Percentiles rank a stretch among this genome's conserved stretches.
Conservation (phyloP, 768 basidiomycete species). For the Psilocybe subaeruginosa region DNA sequence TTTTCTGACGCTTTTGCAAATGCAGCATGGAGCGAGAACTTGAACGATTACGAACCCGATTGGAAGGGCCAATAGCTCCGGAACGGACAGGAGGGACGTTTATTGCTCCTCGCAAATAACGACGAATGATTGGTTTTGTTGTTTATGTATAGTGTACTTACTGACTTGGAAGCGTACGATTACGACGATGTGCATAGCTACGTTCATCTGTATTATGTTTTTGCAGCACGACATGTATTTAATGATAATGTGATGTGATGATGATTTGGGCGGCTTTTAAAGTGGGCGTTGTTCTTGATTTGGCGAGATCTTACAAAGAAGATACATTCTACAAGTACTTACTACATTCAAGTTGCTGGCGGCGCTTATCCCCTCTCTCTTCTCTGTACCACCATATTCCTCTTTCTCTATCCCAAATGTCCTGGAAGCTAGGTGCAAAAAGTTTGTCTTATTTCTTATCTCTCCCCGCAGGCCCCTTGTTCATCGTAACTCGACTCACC, state of each 20-base stretch:
- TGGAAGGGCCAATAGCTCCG: conserved; percentile 22
- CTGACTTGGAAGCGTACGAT: background rate
- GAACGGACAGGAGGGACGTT: conserved; percentile 17
- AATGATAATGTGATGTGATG: background rate
- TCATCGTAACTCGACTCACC: conserved; percentile 13
- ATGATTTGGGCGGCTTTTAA: background rate
- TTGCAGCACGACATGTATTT: conserved; percentile 6
- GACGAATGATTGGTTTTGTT: background rate
- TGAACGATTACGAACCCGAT: conserved; percentile 26
- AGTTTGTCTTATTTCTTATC: conserved; percentile 30
- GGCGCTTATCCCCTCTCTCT: conserved; percentile 26
- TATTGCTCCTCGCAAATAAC: conserved; percentile 12
- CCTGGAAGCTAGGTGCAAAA: conserved; percentile 56
- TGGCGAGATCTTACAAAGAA: conserved; percentile 9
- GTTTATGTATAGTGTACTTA: conserved; percentile 9
- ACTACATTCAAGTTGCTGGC: conserved; percentile 27
- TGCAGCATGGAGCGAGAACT: conserved; percentile 31
- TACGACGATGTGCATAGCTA: background rate
- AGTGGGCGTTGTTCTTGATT: conserved; percentile 7
- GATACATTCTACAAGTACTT: too few species aligned
- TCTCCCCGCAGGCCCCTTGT: background rate
- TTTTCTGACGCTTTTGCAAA: background rate
- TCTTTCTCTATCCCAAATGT: conserved; percentile 35
- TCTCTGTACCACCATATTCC: conserved; percentile 22
- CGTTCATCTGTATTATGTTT: conserved; percentile 6